Percentiles rank a stretch among this genome's conserved stretches.
Evolutionary conservation across 2,329 filamentous ascomycete genomes (phyloP).

Genomic region (Alternaria metachromatica): DNA sequence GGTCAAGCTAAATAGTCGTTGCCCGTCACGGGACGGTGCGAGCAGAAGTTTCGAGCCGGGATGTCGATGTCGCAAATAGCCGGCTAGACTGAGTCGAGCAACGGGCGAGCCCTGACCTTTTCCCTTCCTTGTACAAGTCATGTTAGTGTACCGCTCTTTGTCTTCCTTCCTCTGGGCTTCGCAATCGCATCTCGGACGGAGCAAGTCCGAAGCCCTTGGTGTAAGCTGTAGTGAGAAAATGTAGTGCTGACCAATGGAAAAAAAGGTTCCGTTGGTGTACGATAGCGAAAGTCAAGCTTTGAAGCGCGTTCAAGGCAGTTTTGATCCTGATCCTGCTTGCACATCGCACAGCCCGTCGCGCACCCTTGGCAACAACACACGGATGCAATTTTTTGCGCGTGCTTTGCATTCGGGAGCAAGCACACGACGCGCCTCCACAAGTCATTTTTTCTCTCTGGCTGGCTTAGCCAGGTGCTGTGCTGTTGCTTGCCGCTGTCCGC

Average conservation of each 20-base stretch:
- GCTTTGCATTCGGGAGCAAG: background rate
- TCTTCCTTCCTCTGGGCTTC: background rate
- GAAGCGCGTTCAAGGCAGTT: background rate
- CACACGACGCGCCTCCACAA: constrained; percentile 1
- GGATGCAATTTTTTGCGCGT: background rate
- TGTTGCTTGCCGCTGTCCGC: background rate
- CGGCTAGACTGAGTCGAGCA: constrained; percentile 1
- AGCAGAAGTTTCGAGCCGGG: constrained; percentile 5
- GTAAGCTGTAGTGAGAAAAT: background rate
- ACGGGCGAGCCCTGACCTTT: constrained; percentile 4
- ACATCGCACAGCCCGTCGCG: background rate
- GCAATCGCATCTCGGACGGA: background rate
- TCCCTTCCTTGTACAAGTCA: constrained; percentile 1
- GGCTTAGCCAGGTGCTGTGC: background rate
- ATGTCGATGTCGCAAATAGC: constrained; percentile 1
- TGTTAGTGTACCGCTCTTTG: constrained; percentile 2
- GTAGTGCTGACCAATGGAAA: background rate
- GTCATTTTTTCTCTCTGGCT: background rate
- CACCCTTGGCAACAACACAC: background rate
- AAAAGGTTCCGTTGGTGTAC: background rate
- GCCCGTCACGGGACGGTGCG: constrained; percentile 10
- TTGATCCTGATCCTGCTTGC: background rate
- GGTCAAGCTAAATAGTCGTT: constrained; percentile 1
- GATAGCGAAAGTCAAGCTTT: background rate
- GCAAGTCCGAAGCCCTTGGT: background rate